Conservation (phyloP, 1,284 basidiomycete genomes). For the Cryptococcus sp. region DNA sequence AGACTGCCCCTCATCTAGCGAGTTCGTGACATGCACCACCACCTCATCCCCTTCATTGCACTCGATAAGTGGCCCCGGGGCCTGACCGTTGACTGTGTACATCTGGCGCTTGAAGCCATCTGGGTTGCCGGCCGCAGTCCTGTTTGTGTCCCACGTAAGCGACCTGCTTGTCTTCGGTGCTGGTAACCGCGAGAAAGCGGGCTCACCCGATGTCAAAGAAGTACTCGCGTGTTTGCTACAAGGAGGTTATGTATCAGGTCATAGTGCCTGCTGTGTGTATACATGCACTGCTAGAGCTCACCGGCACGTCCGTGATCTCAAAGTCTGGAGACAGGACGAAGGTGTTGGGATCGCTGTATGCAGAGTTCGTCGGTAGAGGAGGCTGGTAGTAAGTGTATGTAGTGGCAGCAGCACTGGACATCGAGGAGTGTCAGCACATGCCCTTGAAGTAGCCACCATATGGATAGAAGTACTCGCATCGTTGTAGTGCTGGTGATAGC, state of each 20-base stretch:
- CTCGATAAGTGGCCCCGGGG: slow-evolving; percentile 32
- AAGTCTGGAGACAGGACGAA: slow-evolving; percentile 8
- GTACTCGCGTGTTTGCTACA: slow-evolving; percentile 4
- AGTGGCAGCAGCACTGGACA: neutral
- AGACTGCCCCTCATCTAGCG: slow-evolving; percentile 19
- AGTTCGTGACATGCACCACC: slow-evolving; percentile 26
- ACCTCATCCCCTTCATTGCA: slow-evolving; percentile 32
- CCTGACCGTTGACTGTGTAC: slow-evolving; percentile 21
- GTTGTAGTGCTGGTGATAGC: too few relatives aligned
- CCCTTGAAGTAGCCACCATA: too few relatives aligned
- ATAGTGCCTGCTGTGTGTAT: too few relatives aligned
- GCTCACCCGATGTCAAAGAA: neutral
- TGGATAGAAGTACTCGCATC: too few relatives aligned
- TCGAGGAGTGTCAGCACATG: slow-evolving; percentile 3
- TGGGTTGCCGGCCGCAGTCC: slow-evolving; percentile 8
- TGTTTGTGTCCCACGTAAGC: neutral
- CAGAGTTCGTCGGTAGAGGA: too few relatives aligned
- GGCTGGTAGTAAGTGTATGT: too few relatives aligned
- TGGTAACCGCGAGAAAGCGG: too few relatives aligned
- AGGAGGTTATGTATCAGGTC: neutral
- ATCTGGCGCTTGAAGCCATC: slow-evolving; percentile 23
- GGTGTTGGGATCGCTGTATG: neutral
- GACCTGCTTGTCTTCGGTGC: neutral
- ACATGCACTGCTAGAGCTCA: neutral
- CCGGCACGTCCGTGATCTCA: slow-evolving; percentile 6